These are phyloP conservation scores for Lactifluus piperatus DNA, from an alignment of 768 basidiomycete species.

Conservation along the genomic window DNA sequence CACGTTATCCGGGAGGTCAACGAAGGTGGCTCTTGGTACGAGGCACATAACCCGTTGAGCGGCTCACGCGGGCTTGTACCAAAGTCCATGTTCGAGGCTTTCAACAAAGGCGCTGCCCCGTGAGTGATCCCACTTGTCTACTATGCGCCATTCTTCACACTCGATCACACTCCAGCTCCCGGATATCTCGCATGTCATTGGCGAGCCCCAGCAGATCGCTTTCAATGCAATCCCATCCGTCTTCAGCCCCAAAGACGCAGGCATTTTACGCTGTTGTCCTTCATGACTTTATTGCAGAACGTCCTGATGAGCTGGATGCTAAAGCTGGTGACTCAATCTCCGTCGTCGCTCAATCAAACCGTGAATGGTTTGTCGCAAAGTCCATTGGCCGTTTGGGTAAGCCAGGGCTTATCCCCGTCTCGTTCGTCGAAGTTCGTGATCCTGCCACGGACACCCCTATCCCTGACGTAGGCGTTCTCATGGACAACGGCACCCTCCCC, in stretches of 20 bases:
- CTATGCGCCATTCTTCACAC: slow-evolving; percentile 8
- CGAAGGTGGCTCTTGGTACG: slow-evolving; percentile 61
- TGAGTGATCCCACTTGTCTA: slow-evolving; percentile 31
- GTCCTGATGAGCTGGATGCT: slow-evolving; percentile 93
- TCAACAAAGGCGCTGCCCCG: slow-evolving; percentile 63
- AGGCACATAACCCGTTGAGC: slow-evolving; percentile 89
- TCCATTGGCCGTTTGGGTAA: slow-evolving; percentile 92
- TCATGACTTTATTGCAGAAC: slow-evolving; percentile 93
- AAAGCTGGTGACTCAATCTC: slow-evolving; percentile 90
- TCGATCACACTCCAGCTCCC: not conserved
- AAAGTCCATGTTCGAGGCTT: slow-evolving; percentile 81
- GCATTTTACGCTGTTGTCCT: slow-evolving; percentile 92
- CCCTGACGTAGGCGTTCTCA: slow-evolving; percentile 63
- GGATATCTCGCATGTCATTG: slow-evolving; percentile 9
- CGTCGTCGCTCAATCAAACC: slow-evolving; percentile 98
- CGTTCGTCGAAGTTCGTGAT: slow-evolving; percentile 95
- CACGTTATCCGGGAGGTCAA: slow-evolving; percentile 79
- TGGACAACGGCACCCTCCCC: slow-evolving; percentile 83
- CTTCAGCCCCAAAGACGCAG: slow-evolving; percentile 31
- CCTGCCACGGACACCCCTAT: slow-evolving; percentile 78
- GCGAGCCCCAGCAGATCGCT: slow-evolving; percentile 24
- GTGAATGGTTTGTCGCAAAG: slow-evolving; percentile 99
- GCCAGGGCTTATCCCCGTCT: slow-evolving; percentile 93
- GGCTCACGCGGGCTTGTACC: slow-evolving; percentile 90
- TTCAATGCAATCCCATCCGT: slow-evolving; percentile 26